Conservation (phyloP, 1,284 basidiomycete species). For the Boletellus sp. region DNA sequence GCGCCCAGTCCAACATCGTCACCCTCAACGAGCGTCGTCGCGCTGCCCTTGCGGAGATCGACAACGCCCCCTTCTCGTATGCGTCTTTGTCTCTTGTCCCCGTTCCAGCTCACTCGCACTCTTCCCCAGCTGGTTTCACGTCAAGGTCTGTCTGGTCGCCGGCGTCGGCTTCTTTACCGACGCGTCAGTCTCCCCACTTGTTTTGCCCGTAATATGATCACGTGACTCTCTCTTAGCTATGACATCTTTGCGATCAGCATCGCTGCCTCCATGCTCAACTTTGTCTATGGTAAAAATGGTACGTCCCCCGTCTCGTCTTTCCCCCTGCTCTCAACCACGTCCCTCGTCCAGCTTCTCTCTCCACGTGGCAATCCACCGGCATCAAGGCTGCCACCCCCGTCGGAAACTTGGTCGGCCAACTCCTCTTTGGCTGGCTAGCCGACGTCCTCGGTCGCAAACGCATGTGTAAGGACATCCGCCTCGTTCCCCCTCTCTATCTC, state of each 20-base stretch:
- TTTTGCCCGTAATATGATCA: neutral
- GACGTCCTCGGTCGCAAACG: conserved; percentile 54
- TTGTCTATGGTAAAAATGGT: conserved; percentile 57
- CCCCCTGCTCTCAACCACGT: neutral
- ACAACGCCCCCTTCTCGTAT: conserved; percentile 71
- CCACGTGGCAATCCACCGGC: conserved; percentile 64
- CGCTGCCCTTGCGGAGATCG: conserved; percentile 73
- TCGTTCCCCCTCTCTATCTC: neutral
- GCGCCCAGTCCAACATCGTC: neutral
- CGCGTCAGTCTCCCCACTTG: conserved; percentile 45
- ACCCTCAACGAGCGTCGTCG: conserved; percentile 50
- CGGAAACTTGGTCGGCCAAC: conserved; percentile 58
- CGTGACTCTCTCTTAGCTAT: conserved; percentile 40
- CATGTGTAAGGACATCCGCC: conserved; percentile 20
- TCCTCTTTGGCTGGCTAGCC: conserved; percentile 56
- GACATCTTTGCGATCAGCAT: conserved; percentile 79
- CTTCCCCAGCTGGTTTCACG: conserved; percentile 55
- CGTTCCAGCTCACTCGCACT: neutral
- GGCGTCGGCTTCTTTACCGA: conserved; percentile 84
- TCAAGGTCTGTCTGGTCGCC: conserved; percentile 69
- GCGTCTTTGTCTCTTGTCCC: conserved; percentile 13
- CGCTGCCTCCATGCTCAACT: conserved; percentile 72
- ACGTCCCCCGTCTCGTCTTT: neutral
- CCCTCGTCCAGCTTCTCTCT: conserved; percentile 33
- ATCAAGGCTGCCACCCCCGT: conserved; percentile 75